Evolutionary conservation across 2,329 filamentous ascomycete species (phyloP), one percentile per base, ranked within the genome.

Genomic region (Fusarium denticulatum): DNA sequence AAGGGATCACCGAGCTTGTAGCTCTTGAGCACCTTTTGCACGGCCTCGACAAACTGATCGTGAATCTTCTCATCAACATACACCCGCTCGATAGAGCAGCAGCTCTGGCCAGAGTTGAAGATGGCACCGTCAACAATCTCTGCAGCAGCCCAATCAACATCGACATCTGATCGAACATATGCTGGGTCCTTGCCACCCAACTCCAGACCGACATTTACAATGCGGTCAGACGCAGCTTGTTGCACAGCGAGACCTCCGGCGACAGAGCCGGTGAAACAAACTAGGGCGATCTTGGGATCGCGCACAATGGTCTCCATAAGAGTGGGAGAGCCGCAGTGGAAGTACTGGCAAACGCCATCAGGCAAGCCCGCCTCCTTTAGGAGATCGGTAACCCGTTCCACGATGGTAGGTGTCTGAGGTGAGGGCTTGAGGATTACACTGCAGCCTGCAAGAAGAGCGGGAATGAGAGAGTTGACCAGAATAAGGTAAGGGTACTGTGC

Each of bases 101-200:
- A 98, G 81, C 94, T 97, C 86, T 98, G 96, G n/a, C 96, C 96
- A 58, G 95, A 97, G 85, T 98, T 98, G 88, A 98, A 98, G 64
- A 98, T 87, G n/a, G 95, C 92, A 26, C 96, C 96, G 77, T 98
- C 96, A 20, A 98, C 94, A 78, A 98, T 96, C 83, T 98, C 95
- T 76, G 93, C 95, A 0, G 96, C 96, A 1, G 93, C 95, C 96
- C 95, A 98, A 53, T 90, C 90, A 53, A 97, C 83, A 80, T 98
- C 95, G 4, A 97, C 94, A 78, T 98, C 96, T 12, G 86, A 86
- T 68, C 96, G 88, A 61, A 98, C 88, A 79, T 98, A 98, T 30
- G 96, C 96, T 9, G 96, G 94, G 80, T 98, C 96, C 81, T 98
- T 98, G 73, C 96, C 96, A 73, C 96, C 96, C 34, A 98, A 90